A percentile compares a stretch with the other conserved stretches of the same genome.
Evolutionary conservation across 176 grass and related monocot genomes (phyloP).

Genomic region (Dendrocalamus sinicus): DNA sequence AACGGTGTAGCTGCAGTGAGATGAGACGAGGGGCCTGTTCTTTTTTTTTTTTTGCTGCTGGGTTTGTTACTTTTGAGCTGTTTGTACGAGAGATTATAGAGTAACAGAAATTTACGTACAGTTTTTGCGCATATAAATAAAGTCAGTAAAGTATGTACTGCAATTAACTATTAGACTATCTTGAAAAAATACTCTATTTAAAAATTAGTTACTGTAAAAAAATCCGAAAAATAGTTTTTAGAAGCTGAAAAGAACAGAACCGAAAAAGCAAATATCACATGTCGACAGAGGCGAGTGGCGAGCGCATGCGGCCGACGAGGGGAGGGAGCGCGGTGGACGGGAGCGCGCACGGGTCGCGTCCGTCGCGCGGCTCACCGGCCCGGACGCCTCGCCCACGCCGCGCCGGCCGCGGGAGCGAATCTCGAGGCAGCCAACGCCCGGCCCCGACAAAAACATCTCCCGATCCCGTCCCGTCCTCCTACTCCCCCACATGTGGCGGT

Average conservation of each 20-base stretch:
- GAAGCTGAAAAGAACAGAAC: no score
- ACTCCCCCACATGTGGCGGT: not conserved
- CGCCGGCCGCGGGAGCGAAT: not conserved
- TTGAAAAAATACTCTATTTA: no score
- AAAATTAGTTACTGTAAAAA: no score
- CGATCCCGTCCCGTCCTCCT: not conserved
- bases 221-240: no score
- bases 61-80: no score
- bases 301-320: not conserved
- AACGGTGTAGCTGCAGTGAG: not conserved
- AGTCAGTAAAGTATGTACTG: no score
- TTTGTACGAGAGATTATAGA: no score
- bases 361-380: not conserved
- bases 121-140: no score
- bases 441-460: conserved; percentile 34
- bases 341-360: not conserved
- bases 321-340: not conserved
- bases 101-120: no score
- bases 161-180: no score
- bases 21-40: no score
- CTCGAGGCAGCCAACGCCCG: not conserved
- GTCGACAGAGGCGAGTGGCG: not conserved
- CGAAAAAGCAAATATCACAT: conserved; percentile 26
- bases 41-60: no score
- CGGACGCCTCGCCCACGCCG: not conserved